Evolutionary conservation across 2,329 filamentous ascomycete genomes (phyloP).

Genomic region (Fusarium nelsonii): DNA sequence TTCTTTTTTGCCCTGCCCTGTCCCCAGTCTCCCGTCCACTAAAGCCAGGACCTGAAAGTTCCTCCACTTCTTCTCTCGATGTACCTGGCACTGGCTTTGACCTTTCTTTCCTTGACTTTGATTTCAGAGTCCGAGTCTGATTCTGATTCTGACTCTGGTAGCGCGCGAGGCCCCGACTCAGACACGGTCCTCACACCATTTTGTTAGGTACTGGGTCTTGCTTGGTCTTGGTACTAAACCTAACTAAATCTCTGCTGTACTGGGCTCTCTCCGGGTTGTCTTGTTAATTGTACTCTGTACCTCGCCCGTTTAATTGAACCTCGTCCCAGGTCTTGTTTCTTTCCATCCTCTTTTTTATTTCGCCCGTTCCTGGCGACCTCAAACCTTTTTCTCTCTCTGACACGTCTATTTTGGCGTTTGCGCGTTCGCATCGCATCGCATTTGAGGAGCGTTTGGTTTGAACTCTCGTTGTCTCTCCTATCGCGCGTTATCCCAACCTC

Average conservation of each 20-base stretch:
- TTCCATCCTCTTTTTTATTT: constrained; percentile 33
- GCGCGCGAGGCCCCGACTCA: constrained; percentile 46
- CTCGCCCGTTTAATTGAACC: constrained; percentile 37
- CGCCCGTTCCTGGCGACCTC: constrained; percentile 36
- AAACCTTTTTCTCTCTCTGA: constrained; percentile 14
- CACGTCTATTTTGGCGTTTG: constrained; percentile 26
- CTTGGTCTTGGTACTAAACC: constrained; percentile 17
- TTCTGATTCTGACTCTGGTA: constrained; percentile 26
- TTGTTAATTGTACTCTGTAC: constrained; percentile 30
- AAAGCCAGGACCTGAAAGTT: constrained; percentile 26
- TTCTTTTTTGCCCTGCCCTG: constrained; percentile 25
- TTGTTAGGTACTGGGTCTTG: constrained; percentile 20
- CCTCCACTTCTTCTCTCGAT: constrained; percentile 22
- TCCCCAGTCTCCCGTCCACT: constrained; percentile 28
- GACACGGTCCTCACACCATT: constrained; percentile 45
- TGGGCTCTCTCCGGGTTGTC: not conserved
- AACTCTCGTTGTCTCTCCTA: constrained; percentile 15
- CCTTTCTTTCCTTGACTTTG: constrained; percentile 6
- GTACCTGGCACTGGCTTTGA: constrained; percentile 23
- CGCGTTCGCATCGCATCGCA: constrained; percentile 30
- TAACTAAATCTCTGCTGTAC: constrained; percentile 12
- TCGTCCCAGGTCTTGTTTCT: constrained; percentile 14
- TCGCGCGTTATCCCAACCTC: constrained; percentile 28
- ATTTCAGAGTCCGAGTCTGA: not conserved
- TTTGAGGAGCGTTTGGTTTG: constrained; percentile 25